phyloP scores from a whole-genome alignment of 2,329 filamentous ascomycete genomes.

The Pyricularia grisea region DNA sequence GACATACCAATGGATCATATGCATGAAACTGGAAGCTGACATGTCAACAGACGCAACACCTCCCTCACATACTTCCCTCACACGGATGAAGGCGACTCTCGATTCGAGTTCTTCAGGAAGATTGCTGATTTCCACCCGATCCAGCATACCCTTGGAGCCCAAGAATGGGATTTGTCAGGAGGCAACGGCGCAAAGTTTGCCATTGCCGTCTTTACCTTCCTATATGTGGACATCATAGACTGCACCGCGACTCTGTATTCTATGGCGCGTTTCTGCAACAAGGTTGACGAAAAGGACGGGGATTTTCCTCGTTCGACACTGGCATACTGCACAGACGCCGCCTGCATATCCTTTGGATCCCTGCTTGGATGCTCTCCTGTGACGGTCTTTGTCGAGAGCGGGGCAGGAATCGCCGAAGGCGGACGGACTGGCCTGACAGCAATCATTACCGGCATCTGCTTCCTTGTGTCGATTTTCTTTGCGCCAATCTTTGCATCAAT shows the following conservation, averaged over 20 bases:
- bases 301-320: slow-evolving; percentile 81
- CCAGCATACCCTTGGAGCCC: slow-evolving; percentile 47
- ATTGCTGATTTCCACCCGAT: slow-evolving; percentile 67
- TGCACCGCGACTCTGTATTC: slow-evolving; percentile 70
- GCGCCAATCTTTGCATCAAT: slow-evolving; percentile 70
- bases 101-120: slow-evolving; percentile 64
- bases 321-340: slow-evolving; percentile 65
- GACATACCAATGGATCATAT: neutral
- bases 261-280: slow-evolving; percentile 66
- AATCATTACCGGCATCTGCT: slow-evolving; percentile 59
- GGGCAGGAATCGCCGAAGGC: slow-evolving; percentile 67
- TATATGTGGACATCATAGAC: slow-evolving; percentile 74
- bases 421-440: slow-evolving; percentile 65
- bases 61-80: slow-evolving; percentile 65
- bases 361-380: slow-evolving; percentile 62
- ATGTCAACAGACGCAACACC: slow-evolving; percentile 45
- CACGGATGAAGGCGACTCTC: slow-evolving; percentile 50
- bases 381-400: slow-evolving; percentile 67
- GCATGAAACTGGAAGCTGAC: slow-evolving; percentile 9
- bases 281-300: slow-evolving; percentile 46
- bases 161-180: slow-evolving; percentile 55
- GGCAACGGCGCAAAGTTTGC: slow-evolving; percentile 52
- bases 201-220: slow-evolving; percentile 65
- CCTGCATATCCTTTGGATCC: slow-evolving; percentile 61
- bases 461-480: slow-evolving; percentile 64